phyloP scores from a whole-genome alignment of 495 filamentous ascomycete genomes.

The Penicillium psychrofluorescens region DNA sequence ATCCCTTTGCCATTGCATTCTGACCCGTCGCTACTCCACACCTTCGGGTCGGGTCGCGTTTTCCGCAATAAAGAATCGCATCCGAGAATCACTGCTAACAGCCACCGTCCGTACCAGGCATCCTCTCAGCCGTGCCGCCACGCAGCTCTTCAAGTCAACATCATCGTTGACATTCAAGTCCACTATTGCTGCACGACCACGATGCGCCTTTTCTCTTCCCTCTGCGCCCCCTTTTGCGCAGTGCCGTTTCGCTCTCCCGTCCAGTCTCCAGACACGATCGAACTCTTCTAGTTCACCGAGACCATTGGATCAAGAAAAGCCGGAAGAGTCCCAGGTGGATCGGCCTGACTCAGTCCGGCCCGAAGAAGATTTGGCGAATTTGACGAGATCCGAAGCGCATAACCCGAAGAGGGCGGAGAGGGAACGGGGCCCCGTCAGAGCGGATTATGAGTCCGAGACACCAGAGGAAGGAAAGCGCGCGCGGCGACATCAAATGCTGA shows the following conservation, averaged over 20 bases:
- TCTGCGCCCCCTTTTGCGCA: background rate
- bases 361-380: conserved; percentile 10
- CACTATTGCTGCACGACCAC: background rate
- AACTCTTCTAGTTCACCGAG: conserved; percentile 3
- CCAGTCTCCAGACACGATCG: conserved; percentile 10
- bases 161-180: background rate
- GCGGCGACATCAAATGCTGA: background rate
- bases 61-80: no score
- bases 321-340: background rate
- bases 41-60: no score
- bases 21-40: no score
- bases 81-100: conserved; percentile 2
- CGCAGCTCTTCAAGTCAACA: conserved; percentile 36
- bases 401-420: no score
- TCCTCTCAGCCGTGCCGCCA: conserved; percentile 45
- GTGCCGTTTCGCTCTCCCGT: conserved; percentile 2
- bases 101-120: conserved; percentile 21
- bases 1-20: no score
- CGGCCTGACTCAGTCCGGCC: conserved; percentile 2
- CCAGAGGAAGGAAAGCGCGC: no score
- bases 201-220: background rate
- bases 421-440: no score
- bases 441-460: no score
- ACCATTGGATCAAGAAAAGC: background rate
- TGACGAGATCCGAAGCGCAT: background rate